Evolutionary conservation across 768 basidiomycete species (phyloP), one percentile per base, ranked within the genome.

Genomic region (Mycena crocata): DNA sequence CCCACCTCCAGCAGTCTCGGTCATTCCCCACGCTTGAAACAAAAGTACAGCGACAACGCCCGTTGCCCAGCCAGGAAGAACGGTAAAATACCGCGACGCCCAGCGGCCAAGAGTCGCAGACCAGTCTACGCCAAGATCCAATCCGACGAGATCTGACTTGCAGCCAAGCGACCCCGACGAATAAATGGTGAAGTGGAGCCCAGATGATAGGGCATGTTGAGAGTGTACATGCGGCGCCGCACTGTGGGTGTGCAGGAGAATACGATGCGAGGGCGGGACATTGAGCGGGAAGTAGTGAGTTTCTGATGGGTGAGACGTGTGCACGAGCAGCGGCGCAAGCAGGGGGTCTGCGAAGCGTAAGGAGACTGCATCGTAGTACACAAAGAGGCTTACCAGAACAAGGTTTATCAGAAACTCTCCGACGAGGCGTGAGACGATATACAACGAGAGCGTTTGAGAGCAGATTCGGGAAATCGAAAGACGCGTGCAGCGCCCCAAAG

Each of bases 61-160:
- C 2, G 91, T 80, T 3, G 89, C 83, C 92, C 96, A 98, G 30
- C 86, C 85, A 4, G 90, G 81, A 0, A 93, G 71, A 2, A 90
- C 89, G 34, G 88, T 90, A 50, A 91, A 86, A 79, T 94, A 98
- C 26, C 97, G 84, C 21, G 89, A 80, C 1, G 89, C 88, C 76
- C 88, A 85, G 39, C 92, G 84, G 2, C 93, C 93, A 8, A 94
- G 63, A 2, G 91, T 93, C 13, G 86, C 82, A 76, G 83, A 81
- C 88, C 90, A 89, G 74, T 96, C 93, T 9, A 97, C 73, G 17
- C 79, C 77, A n/a, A 97, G 73, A 2, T 75, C 70, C 5, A 96
- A 68, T 6, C 74, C 59, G 67, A 71, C 21, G 79, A 82, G 55
- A 37, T 76, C 71, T 26, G 75, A 67, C 42, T 73, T 77, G 75